phyloP scores from a whole-genome alignment of 2,329 filamentous ascomycete species.

The Sphaerostilbella broomeana region DNA sequence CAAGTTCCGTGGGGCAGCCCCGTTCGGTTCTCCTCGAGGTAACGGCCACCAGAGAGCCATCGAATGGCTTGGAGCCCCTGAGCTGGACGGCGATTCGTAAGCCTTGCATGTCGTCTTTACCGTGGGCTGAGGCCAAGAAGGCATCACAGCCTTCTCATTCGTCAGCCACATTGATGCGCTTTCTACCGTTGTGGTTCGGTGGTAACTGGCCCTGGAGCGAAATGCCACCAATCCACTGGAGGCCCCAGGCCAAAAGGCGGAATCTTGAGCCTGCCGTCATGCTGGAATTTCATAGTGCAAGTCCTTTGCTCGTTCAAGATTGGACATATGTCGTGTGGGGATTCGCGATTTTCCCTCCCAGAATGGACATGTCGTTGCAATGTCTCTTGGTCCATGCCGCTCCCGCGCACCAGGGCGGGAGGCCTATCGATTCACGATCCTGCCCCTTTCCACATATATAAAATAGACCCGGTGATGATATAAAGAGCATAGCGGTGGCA shows the following conservation, averaged over 20 bases:
- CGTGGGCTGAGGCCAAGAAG: slow-evolving; percentile 12
- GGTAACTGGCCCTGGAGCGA: slow-evolving; percentile 6
- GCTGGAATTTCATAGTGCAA: background rate
- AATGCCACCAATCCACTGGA: slow-evolving; percentile 9
- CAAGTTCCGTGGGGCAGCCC: background rate
- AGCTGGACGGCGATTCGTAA: slow-evolving; percentile 9
- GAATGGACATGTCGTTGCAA: slow-evolving; percentile 7
- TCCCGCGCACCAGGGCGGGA: slow-evolving; percentile 6
- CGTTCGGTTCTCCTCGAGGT: background rate
- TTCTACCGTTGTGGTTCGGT: slow-evolving; percentile 8
- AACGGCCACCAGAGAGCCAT: background rate
- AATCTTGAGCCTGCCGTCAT: slow-evolving; percentile 7
- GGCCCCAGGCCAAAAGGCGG: slow-evolving; percentile 8
- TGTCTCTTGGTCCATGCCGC: slow-evolving; percentile 4
- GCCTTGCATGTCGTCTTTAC: slow-evolving; percentile 12
- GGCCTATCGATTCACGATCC: slow-evolving; percentile 8
- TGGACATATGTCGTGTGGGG: slow-evolving; percentile 11
- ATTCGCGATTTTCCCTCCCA: slow-evolving; percentile 2
- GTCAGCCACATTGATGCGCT: slow-evolving; percentile 7
- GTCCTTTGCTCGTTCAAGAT: slow-evolving; percentile 6
- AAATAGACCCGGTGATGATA: slow-evolving; percentile 7
- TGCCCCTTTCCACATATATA: slow-evolving; percentile 11
- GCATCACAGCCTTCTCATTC: slow-evolving; percentile 12
- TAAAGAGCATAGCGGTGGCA: slow-evolving; percentile 13
- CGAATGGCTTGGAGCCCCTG: slow-evolving; percentile 12